These are phyloP conservation scores for Cinnamomum chago DNA, from an alignment of 164 flowering plant genomes.

Conservation along the genomic window DNA sequence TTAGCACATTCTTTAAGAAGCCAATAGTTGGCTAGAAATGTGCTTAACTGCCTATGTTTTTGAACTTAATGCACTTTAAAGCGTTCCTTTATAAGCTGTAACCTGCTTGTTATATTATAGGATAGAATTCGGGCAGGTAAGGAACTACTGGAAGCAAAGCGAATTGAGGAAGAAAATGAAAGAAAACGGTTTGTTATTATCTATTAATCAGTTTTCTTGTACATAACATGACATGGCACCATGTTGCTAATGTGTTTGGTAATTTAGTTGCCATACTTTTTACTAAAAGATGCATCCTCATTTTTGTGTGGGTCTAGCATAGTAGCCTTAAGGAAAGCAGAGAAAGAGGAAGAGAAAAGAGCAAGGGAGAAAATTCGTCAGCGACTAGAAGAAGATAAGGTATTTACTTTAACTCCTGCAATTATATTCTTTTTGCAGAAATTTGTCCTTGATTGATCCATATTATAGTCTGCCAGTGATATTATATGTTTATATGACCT, in stretches of 20 bases:
- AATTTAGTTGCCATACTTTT: too few species aligned
- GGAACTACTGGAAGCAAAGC: constrained; percentile 95
- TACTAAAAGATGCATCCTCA: background rate
- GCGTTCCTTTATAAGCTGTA: background rate
- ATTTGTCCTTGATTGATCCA: background rate
- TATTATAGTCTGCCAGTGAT: too few species aligned
- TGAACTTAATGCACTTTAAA: too few species aligned
- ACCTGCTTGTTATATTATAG: constrained; percentile 29
- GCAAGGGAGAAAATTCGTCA: constrained; percentile 97
- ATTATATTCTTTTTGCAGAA: background rate
- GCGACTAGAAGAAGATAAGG: constrained; percentile 98
- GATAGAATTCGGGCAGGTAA: constrained; percentile 92
- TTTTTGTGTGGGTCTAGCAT: constrained; percentile 34
- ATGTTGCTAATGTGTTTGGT: background rate
- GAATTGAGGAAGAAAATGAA: constrained; percentile 97
- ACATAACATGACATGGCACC: constrained; percentile 1
- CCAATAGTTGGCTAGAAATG: too few species aligned
- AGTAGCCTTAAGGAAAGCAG: constrained; percentile 87
- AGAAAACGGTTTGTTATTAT: constrained; percentile 73
- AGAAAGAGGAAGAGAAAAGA: constrained; percentile 95
- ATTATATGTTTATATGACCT: too few species aligned
- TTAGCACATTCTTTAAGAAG: too few species aligned
- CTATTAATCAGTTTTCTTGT: background rate
- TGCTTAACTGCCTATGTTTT: too few species aligned
- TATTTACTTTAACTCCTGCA: constrained; percentile 12